Evolutionary conservation across 2,329 filamentous ascomycete genomes (phyloP).

Genomic region (Xylaria sp.): DNA sequence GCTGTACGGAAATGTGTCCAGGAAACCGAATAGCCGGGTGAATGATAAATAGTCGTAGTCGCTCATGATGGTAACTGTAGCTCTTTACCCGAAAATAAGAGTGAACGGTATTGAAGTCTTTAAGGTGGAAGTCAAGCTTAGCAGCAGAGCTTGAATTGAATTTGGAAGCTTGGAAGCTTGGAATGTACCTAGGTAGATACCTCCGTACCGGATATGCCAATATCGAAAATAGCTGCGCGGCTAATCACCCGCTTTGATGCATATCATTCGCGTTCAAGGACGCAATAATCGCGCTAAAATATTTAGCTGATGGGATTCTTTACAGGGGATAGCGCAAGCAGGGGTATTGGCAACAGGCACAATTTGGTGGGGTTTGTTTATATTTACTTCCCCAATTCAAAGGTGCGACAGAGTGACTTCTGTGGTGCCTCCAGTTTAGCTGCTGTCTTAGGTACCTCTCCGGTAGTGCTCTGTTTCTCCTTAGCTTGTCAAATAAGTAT

Average conservation of each 20-base stretch:
- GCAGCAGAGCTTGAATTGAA: constrained; percentile 10
- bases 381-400: constrained; percentile 41
- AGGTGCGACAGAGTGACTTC: constrained; percentile 6
- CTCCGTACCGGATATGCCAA: not conserved
- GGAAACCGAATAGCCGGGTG: constrained; percentile 72
- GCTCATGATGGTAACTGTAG: constrained; percentile 58
- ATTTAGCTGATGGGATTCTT: not conserved
- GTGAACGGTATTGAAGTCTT: constrained; percentile 1
- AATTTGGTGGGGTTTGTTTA: constrained; percentile 43
- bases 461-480: not conserved
- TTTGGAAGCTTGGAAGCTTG: not conserved
- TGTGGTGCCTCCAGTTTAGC: not conserved
- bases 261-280: constrained; percentile 18
- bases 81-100: not conserved
- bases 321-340: constrained; percentile 16
- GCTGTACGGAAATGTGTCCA: constrained; percentile 71
- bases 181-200: not conserved
- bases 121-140: too few relatives aligned
- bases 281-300: constrained; percentile 23
- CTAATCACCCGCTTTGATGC: constrained; percentile 15
- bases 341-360: constrained; percentile 22
- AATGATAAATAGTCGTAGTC: constrained; percentile 70
- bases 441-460: not conserved
- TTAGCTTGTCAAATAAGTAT: constrained; percentile 3
- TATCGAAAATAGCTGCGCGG: not conserved